Evolutionary conservation across 2,329 filamentous ascomycete genomes (phyloP).

Genomic region (Fusarium sp.): DNA sequence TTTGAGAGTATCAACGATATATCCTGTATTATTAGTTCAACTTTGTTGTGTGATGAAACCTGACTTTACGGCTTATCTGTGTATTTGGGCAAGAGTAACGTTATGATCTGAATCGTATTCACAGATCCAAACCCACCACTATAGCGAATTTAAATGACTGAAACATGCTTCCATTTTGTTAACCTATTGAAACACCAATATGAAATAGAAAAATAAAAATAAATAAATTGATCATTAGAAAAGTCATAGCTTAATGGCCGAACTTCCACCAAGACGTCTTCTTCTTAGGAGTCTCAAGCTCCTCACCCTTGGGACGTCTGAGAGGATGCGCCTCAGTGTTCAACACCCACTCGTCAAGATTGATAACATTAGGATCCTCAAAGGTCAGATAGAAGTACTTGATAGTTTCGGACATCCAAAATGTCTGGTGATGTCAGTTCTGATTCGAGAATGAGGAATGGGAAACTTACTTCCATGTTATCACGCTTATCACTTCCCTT

Average conservation of each 20-base stretch:
- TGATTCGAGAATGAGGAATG: not conserved
- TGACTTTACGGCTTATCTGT: not conserved
- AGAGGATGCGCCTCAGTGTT: conserved; percentile 69
- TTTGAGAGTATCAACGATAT: not conserved
- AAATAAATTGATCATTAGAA: not conserved
- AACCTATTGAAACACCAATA: conserved; percentile 14
- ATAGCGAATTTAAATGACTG: conserved; percentile 10
- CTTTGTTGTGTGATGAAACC: not conserved
- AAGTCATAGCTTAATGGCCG: conserved; percentile 14
- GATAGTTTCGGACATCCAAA: conserved; percentile 81
- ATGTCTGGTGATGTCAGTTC: conserved; percentile 57
- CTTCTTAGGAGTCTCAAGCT: conserved; percentile 18
- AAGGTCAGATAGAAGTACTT: conserved; percentile 85
- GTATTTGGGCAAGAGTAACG: not conserved
- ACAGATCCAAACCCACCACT: conserved; percentile 1
- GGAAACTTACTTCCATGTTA: conserved; percentile 68
- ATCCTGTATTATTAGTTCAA: not conserved
- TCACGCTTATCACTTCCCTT: conserved; percentile 59
- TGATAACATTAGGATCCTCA: conserved; percentile 70
- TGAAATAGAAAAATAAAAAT: not conserved
- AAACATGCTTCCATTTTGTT: not conserved
- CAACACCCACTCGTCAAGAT: conserved; percentile 77
- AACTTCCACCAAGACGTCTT: conserved; percentile 32
- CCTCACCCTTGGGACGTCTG: conserved; percentile 48
- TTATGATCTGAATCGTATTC: not conserved